phyloP scores from a whole-genome alignment of 768 basidiomycete genomes.

The Psilocybe cyanescens region DNA sequence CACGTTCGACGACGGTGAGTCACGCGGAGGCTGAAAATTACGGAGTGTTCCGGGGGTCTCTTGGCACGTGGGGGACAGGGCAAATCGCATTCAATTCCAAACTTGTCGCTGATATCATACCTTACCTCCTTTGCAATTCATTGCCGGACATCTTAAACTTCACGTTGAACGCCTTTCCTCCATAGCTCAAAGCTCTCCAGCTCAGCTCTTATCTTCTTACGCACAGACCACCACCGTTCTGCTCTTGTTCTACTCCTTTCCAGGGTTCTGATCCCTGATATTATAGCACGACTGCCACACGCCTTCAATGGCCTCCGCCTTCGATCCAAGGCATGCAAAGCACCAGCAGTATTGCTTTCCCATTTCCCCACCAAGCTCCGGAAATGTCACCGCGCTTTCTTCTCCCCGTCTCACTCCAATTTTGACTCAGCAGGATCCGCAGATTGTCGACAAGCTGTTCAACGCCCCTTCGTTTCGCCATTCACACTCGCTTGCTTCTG shows the following conservation, averaged over 20 bases:
- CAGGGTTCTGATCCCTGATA: slow-evolving; percentile 1
- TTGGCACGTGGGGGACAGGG: slow-evolving; percentile 34
- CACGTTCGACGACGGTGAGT: slow-evolving; percentile 27
- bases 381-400: slow-evolving; percentile 23
- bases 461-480: slow-evolving; percentile 26
- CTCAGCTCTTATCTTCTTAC: slow-evolving; percentile 8
- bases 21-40: slow-evolving; percentile 20
- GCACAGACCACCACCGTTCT: slow-evolving; percentile 1
- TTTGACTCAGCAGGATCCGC: slow-evolving; percentile 17
- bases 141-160: slow-evolving; percentile 9
- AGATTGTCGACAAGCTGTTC: slow-evolving; percentile 23
- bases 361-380: slow-evolving; percentile 30
- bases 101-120: slow-evolving; percentile 29
- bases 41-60: slow-evolving; percentile 32
- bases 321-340: slow-evolving; percentile 21
- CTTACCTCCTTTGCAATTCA: not conserved
- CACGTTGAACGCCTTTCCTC: not conserved
- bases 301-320: slow-evolving; percentile 21
- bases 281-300: slow-evolving; percentile 6
- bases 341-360: slow-evolving; percentile 25
- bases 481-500: slow-evolving; percentile 28
- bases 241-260: too few relatives aligned
- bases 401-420: slow-evolving; percentile 26
- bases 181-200: too few relatives aligned
- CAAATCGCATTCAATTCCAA: slow-evolving; percentile 2